phyloP scores from a whole-genome alignment of 2,329 filamentous ascomycete genomes.

The Macrophomina tecta region DNA sequence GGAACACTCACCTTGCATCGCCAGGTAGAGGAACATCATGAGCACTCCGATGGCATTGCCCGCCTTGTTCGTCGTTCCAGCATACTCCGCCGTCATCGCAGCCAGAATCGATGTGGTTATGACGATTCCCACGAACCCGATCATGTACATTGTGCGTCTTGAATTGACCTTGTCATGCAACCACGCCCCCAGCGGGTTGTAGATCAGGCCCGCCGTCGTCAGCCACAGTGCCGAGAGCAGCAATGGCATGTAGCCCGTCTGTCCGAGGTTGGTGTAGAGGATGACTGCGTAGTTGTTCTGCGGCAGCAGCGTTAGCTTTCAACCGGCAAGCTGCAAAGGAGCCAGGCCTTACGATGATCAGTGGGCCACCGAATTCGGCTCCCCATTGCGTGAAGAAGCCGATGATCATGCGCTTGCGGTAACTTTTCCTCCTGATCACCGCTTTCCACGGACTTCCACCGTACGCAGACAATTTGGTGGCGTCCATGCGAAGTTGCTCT shows the following conservation, averaged over 20 bases:
- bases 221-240: slow-evolving; percentile 50
- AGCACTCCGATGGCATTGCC: slow-evolving; percentile 51
- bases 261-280: slow-evolving; percentile 48
- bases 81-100: slow-evolving; percentile 46
- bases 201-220: slow-evolving; percentile 51
- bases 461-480: slow-evolving; percentile 29
- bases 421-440: slow-evolving; percentile 31
- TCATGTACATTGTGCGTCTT: slow-evolving; percentile 29
- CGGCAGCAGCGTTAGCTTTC: background rate
- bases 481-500: slow-evolving; percentile 44
- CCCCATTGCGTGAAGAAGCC: slow-evolving; percentile 58
- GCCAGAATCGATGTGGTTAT: slow-evolving; percentile 32
- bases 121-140: slow-evolving; percentile 43
- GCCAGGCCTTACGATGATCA: slow-evolving; percentile 48
- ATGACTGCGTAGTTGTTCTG: slow-evolving; percentile 49
- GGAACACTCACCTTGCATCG: slow-evolving; percentile 47
- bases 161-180: slow-evolving; percentile 33
- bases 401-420: slow-evolving; percentile 57
- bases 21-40: slow-evolving; percentile 54
- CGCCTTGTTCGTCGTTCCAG: slow-evolving; percentile 47
- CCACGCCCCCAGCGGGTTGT: slow-evolving; percentile 31
- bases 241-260: slow-evolving; percentile 50
- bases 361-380: slow-evolving; percentile 59
- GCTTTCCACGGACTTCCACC: slow-evolving; percentile 31
- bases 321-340: background rate